A percentile compares a stretch with the other conserved stretches of the same genome.
phyloP scores from a whole-genome alignment of 306 rosid species.

The Malus orientalis region DNA sequence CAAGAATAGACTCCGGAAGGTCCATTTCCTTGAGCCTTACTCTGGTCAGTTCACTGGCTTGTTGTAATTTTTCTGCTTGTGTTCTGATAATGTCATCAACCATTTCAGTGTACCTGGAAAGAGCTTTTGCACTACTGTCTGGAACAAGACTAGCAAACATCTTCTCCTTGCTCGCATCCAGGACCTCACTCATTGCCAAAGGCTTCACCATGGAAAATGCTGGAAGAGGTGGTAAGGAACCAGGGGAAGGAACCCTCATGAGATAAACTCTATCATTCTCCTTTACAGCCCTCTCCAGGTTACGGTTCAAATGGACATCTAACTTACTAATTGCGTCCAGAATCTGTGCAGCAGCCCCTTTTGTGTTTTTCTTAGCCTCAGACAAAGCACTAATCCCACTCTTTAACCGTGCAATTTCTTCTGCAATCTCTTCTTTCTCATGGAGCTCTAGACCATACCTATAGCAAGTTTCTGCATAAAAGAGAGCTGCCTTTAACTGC shows the following conservation, averaged over 20 bases:
- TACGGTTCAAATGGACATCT: slow-evolving; percentile 71
- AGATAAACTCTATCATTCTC: slow-evolving; percentile 97
- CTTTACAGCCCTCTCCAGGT: slow-evolving; percentile 89
- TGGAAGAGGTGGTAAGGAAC: slow-evolving; percentile 64
- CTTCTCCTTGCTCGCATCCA: slow-evolving; percentile 95
- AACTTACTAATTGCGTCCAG: slow-evolving; percentile 74
- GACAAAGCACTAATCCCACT: slow-evolving; percentile 54
- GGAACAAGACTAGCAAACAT: slow-evolving; percentile 95
- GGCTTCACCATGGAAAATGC: slow-evolving; percentile 91
- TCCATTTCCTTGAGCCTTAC: slow-evolving; percentile 98
- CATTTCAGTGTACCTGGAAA: slow-evolving; percentile 96
- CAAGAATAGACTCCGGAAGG: slow-evolving; percentile 90
- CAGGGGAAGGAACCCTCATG: slow-evolving; percentile 79
- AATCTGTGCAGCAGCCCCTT: slow-evolving; percentile 80
- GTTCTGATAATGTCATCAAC: slow-evolving; percentile 84
- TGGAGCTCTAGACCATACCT: slow-evolving; percentile 80
- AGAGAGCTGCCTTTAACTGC: slow-evolving; percentile 76
- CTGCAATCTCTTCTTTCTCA: slow-evolving; percentile 88
- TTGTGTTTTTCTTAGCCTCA: slow-evolving; percentile 67
- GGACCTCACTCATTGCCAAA: slow-evolving; percentile 71
- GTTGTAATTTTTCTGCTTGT: slow-evolving; percentile 91
- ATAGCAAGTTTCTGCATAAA: slow-evolving; percentile 83
- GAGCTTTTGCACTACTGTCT: slow-evolving; percentile 86
- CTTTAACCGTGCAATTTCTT: slow-evolving; percentile 79
- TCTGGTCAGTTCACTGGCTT: slow-evolving; percentile 92